A percentile compares a stretch with the other conserved stretches of the same genome.
These are phyloP conservation scores for Isatis tinctoria DNA, from an alignment of 345 rosid genomes.

Conservation along the genomic window DNA sequence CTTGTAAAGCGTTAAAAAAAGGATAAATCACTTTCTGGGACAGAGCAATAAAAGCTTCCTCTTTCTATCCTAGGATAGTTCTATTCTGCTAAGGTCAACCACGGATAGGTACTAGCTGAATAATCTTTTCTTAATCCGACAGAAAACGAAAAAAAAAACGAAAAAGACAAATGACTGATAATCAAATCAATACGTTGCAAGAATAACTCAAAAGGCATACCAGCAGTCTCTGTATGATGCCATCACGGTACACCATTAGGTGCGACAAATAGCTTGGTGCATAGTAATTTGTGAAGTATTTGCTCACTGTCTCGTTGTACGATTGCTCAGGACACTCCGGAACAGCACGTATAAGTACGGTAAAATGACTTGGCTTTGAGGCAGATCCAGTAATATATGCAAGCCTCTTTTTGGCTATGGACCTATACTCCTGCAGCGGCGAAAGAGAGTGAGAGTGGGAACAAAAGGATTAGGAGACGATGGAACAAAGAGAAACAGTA, in stretches of 20 bases:
- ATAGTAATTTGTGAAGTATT: constrained; percentile 66
- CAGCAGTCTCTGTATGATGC: constrained; percentile 66
- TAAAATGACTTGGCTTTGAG: constrained; percentile 70
- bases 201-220: constrained; percentile 38
- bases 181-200: constrained; percentile 2
- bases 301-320: constrained; percentile 61
- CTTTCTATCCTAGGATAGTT: neutral
- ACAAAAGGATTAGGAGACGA: constrained; percentile 9
- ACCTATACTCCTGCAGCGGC: constrained; percentile 65
- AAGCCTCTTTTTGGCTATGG: constrained; percentile 71
- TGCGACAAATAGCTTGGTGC: constrained; percentile 75
- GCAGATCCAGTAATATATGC: constrained; percentile 51
- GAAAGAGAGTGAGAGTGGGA: neutral
- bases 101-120: neutral
- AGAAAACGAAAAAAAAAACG: neutral
- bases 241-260: constrained; percentile 67
- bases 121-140: neutral
- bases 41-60: neutral
- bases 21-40: neutral
- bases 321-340: constrained; percentile 63
- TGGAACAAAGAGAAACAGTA: neutral
- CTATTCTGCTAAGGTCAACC: neutral
- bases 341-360: constrained; percentile 81
- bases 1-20: neutral
- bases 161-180: neutral